A percentile compares a stretch with the other conserved stretches of the same genome.
Conservation (phyloP, 2,329 filamentous ascomycete genomes). For the Scedosporium apiospermum region DNA sequence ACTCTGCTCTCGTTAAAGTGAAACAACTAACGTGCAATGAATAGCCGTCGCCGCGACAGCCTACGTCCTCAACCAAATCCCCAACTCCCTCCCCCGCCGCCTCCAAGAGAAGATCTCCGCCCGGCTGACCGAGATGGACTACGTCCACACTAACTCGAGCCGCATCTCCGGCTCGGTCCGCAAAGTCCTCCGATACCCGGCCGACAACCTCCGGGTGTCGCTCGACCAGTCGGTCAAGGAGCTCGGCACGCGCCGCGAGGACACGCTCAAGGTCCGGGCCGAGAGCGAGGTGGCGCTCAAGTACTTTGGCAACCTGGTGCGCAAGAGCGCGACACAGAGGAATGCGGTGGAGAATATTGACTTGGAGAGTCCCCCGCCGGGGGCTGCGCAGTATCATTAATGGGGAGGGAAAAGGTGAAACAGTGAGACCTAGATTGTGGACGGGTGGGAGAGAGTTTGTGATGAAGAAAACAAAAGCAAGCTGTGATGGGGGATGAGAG, state of each 20-base stretch:
- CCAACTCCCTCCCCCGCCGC: slow-evolving; percentile 76
- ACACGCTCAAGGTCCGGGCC: slow-evolving; percentile 68
- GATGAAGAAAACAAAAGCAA: neutral
- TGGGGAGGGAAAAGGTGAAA: no score
- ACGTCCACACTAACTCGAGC: slow-evolving; percentile 78
- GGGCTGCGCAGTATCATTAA: slow-evolving; percentile 3
- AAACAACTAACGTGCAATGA: slow-evolving; percentile 15
- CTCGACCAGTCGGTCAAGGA: slow-evolving; percentile 81
- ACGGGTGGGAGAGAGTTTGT: neutral
- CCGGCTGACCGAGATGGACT: slow-evolving; percentile 76
- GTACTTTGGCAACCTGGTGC: slow-evolving; percentile 81
- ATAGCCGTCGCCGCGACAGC: slow-evolving; percentile 64
- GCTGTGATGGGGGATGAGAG: neutral
- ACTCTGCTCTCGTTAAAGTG: slow-evolving; percentile 3
- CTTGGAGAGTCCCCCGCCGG: slow-evolving; percentile 38
- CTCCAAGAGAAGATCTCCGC: slow-evolving; percentile 76
- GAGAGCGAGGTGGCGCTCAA: slow-evolving; percentile 83
- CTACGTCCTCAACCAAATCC: slow-evolving; percentile 81
- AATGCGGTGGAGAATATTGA: slow-evolving; percentile 41
- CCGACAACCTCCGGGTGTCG: slow-evolving; percentile 74
- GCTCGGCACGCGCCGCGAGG: slow-evolving; percentile 66
- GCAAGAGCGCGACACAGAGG: slow-evolving; percentile 48
- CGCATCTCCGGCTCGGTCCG: slow-evolving; percentile 82
- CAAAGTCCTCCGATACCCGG: slow-evolving; percentile 78
- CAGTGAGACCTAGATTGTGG: neutral